Evolutionary conservation across 23 red algal genomes (phyloP), one percentile per base, ranked within the genome.

Genomic region (Chondrus crispus): DNA sequence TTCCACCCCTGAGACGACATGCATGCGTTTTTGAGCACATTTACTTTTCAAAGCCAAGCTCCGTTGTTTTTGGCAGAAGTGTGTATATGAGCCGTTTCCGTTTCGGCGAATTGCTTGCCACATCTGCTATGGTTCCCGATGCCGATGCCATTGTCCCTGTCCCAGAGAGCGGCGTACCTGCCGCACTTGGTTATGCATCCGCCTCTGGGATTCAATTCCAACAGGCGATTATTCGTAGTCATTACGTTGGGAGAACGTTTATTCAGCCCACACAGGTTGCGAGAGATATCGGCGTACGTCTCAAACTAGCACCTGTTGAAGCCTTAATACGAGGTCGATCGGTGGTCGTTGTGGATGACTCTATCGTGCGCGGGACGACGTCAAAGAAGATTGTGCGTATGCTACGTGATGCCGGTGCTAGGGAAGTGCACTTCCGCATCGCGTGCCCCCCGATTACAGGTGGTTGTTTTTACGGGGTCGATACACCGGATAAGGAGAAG

Each of bases 1-100:
- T 98, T 84, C 94, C 93, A 46, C 55, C 85, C 28, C 85, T 94
- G 26, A 85, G 74, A 55, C 94, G 97, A 19, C 55, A 72, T 43
- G 89, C 97, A 20, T 98, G 97, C 64, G 90, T 98, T 39, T 98
- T 98, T 92, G 97, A 98, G 62, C 97, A 98, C 70, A 91, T 96
- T 66, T 98, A 98, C 63, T 98, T 98, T 80, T 83, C 80, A 30
- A 93, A 93, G 78, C 93, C 94, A 20, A 93, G 82, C 69, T 94
- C 89, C 24, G 77, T 94, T 69, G 91, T 98, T 36, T 98, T 98
- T 80, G 97, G 97, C 18, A 58, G 97, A 18, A 95, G 91, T 38
- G 97, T 98, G 1, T 98, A 98, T 80, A 82, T 94, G 84, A 90
- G 81, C 46, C 97, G 97, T 4, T 96, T 88, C 74, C 97, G 97